Evolutionary conservation across 2,329 filamentous ascomycete genomes (phyloP), one percentile per base, ranked within the genome.

Genomic region (Pezicula radicicola): DNA sequence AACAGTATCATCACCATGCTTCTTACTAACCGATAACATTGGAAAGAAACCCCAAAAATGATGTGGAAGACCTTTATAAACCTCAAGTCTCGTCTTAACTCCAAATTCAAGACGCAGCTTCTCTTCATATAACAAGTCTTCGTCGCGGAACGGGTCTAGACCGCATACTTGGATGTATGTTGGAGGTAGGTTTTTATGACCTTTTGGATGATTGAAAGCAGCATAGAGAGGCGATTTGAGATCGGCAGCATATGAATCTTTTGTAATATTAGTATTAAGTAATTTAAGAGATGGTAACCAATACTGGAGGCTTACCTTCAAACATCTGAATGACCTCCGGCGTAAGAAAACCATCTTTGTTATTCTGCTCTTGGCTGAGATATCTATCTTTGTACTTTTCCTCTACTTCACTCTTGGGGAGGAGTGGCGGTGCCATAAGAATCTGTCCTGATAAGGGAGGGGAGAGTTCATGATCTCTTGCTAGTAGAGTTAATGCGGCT

Each of bases 81-180:
- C 39, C 50, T 58, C 51, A 36, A 61, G 25, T n/a, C 56, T 58
- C 6, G 61, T 63, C 45, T 55, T 54, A 39, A 62, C 42, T 9
- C 58, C 59, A 47, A 51, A 21, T 37, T 73, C 68, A 48, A 74
- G 72, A 28, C 70, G 62, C 52, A 80, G 57, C 9, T 73, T 57
- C 37, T 68, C 63, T 55, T 78, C 76, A 54, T 79, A 80, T 1
- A 80, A 72, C 43, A 81, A 51, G 0, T 67, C 73, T 49, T 80
- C 77, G 51, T 81, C 78, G 9, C 78, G 62, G 8, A 76, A 53
- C 1, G 71, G 71, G 57, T 81, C 78, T 53, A 75, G 54, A n/a
- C 76, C 78, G 53, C 69, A 71, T 1, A 78, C 66, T 59, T 79
- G 75, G 1, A 81, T 60, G 60, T 77, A 80, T 1, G 72, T 68